Evolutionary conservation across 2,329 filamentous ascomycete species (phyloP).

Genomic region (Aspergillus quadricinctus): DNA sequence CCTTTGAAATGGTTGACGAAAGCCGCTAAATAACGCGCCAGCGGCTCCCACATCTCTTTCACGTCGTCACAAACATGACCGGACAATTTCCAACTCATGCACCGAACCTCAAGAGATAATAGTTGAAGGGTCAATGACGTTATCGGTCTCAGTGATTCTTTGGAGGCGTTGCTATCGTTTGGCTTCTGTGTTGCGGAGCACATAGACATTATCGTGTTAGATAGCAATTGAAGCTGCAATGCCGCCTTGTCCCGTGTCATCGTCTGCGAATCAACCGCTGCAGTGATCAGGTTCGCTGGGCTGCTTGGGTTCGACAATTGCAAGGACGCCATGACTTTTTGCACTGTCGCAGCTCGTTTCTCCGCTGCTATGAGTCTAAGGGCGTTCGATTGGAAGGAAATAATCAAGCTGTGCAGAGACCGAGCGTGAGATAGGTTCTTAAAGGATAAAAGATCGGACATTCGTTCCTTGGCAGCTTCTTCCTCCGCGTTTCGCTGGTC

Average conservation of each 20-base stretch:
- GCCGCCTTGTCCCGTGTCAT: conserved; percentile 38
- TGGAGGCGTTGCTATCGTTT: conserved; percentile 11
- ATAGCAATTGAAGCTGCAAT: conserved; percentile 42
- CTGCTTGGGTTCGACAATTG: conserved; percentile 33
- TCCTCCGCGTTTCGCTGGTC: conserved; percentile 19
- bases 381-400: conserved; percentile 39
- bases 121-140: conserved; percentile 36
- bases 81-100: conserved; percentile 40
- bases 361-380: conserved; percentile 36
- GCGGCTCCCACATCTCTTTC: conserved; percentile 42
- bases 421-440: conserved; percentile 23
- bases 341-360: conserved; percentile 27
- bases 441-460: conserved; percentile 36
- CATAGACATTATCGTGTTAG: conserved; percentile 38
- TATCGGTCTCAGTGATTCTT: conserved; percentile 25
- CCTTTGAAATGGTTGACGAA: conserved; percentile 32
- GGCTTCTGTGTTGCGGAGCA: conserved; percentile 19
- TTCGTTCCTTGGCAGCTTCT: conserved; percentile 29
- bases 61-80: conserved; percentile 38
- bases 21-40: conserved; percentile 36
- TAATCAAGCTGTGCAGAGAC: conserved; percentile 28
- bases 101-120: conserved; percentile 39
- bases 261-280: conserved; percentile 32
- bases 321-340: conserved; percentile 29
- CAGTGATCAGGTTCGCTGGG: conserved; percentile 36